A percentile compares a stretch with the other conserved stretches of the same genome.
Conservation (phyloP, 1,139 yeast species). For the Saccharomyces hybrid region DNA sequence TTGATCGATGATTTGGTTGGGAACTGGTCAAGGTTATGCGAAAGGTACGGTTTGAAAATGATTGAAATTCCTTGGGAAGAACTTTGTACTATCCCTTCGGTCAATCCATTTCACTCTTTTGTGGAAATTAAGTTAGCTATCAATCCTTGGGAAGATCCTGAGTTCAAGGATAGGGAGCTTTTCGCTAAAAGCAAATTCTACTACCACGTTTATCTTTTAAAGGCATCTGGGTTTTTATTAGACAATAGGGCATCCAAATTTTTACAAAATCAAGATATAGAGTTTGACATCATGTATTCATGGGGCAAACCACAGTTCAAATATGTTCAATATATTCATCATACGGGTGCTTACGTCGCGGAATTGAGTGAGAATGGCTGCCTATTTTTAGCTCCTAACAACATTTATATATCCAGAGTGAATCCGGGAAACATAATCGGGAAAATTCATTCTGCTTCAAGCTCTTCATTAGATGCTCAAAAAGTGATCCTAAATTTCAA, state of each 20-base stretch:
- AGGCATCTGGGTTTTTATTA: slow-evolving; percentile 62
- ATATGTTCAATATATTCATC: slow-evolving; percentile 83
- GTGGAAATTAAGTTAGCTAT: no score
- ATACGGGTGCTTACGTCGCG: slow-evolving; percentile 81
- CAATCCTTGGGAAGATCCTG: no score
- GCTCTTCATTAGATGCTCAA: slow-evolving; percentile 50
- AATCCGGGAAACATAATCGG: slow-evolving; percentile 34
- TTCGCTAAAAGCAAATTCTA: slow-evolving; percentile 47
- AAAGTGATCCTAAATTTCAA: slow-evolving; percentile 63
- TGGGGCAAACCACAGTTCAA: slow-evolving; percentile 88
- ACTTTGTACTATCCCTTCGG: no score
- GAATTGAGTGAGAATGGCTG: slow-evolving; percentile 80
- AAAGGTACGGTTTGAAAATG: no score
- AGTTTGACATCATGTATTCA: slow-evolving; percentile 61
- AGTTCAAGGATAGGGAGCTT: no score
- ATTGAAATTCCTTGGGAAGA: no score
- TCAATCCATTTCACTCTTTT: no score
- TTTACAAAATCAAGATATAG: slow-evolving; percentile 46
- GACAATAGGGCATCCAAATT: slow-evolving; percentile 72
- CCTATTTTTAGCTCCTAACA: slow-evolving; percentile 74
- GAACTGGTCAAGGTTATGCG: no score
- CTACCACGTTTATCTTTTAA: slow-evolving; percentile 57
- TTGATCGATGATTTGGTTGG: no score
- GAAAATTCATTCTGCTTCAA: slow-evolving; percentile 27
- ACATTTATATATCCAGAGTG: slow-evolving; percentile 60